phyloP scores from a whole-genome alignment of 2,329 filamentous ascomycete genomes.

The Talaromyces islandicus region DNA sequence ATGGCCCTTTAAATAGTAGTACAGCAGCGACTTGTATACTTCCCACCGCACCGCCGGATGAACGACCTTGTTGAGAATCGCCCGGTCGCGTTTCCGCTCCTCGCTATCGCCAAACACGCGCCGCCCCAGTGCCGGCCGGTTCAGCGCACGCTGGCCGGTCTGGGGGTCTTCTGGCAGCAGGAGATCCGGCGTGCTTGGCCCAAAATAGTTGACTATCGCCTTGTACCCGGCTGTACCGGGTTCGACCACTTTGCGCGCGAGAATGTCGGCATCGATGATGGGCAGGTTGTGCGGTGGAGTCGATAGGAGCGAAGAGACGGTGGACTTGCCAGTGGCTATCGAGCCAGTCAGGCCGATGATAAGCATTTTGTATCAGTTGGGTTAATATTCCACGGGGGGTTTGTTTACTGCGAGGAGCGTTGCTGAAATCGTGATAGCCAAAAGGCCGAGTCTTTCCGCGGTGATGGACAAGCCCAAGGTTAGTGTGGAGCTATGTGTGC shows the following conservation, averaged over 20 bases:
- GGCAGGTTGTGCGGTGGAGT: conserved; percentile 77
- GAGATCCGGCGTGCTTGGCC: conserved; percentile 75
- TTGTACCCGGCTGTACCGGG: conserved; percentile 80
- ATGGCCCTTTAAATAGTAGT: conserved; percentile 65
- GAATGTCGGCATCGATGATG: conserved; percentile 86
- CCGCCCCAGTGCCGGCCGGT: conserved; percentile 76
- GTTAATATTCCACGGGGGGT: not conserved
- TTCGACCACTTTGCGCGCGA: conserved; percentile 90
- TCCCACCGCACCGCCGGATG: conserved; percentile 82
- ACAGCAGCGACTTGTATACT: conserved; percentile 70
- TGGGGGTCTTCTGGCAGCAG: conserved; percentile 55
- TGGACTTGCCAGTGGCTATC: conserved; percentile 97
- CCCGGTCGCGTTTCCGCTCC: conserved; percentile 64
- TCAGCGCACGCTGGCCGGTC: conserved; percentile 62
- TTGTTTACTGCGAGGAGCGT: not conserved
- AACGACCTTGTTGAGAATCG: conserved; percentile 79
- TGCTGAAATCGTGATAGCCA: not conserved
- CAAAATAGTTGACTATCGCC: conserved; percentile 76
- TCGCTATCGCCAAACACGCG: conserved; percentile 78
- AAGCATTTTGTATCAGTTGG: conserved; percentile 56
- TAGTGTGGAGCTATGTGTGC: not conserved
- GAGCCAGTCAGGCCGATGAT: conserved; percentile 94
- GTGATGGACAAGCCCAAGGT: not conserved
- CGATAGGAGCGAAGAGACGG: conserved; percentile 77
- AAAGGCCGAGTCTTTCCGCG: not conserved